phyloP scores from a whole-genome alignment of 768 basidiomycete species.

The Xerocomellus chrysenteron region DNA sequence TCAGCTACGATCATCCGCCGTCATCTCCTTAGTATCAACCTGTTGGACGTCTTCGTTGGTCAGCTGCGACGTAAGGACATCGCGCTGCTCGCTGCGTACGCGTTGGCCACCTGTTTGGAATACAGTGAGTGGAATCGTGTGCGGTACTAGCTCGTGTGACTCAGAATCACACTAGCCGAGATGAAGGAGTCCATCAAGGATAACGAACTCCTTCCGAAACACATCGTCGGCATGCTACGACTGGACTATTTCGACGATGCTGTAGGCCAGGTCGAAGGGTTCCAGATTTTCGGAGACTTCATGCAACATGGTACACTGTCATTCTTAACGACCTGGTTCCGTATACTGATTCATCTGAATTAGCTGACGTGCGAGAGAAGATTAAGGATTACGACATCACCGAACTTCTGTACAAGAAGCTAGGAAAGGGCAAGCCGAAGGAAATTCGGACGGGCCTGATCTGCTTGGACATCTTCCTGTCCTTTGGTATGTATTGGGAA shows the following conservation, averaged over 20 bases:
- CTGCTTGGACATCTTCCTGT: too few relatives aligned
- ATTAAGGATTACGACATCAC: slow-evolving; percentile 10
- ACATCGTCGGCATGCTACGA: slow-evolving; percentile 19
- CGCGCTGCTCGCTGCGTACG: slow-evolving; percentile 21
- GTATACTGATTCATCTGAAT: background rate
- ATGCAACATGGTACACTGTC: slow-evolving; percentile 17
- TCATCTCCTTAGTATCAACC: slow-evolving; percentile 1
- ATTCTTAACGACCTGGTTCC: background rate
- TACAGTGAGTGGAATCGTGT: slow-evolving; percentile 3
- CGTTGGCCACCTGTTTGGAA: slow-evolving; percentile 13
- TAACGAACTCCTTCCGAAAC: background rate
- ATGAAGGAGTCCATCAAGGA: slow-evolving; percentile 6
- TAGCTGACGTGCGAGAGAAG: slow-evolving; percentile 10
- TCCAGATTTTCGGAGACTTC: slow-evolving; percentile 19
- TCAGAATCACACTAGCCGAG: slow-evolving; percentile 1
- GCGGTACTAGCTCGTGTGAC: background rate
- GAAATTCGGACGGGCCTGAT: too few relatives aligned
- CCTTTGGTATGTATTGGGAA: too few relatives aligned
- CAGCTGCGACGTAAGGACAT: slow-evolving; percentile 13
- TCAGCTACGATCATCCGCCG: background rate
- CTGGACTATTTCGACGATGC: slow-evolving; percentile 12
- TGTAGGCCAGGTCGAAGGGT: slow-evolving; percentile 11
- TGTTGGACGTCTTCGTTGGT: slow-evolving; percentile 9
- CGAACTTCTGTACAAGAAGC: slow-evolving; percentile 9
- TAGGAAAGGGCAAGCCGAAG: background rate